A percentile compares a stretch with the other conserved stretches of the same genome.
Evolutionary conservation across 441 rosid species (phyloP).

Genomic region (Hura crepitans): DNA sequence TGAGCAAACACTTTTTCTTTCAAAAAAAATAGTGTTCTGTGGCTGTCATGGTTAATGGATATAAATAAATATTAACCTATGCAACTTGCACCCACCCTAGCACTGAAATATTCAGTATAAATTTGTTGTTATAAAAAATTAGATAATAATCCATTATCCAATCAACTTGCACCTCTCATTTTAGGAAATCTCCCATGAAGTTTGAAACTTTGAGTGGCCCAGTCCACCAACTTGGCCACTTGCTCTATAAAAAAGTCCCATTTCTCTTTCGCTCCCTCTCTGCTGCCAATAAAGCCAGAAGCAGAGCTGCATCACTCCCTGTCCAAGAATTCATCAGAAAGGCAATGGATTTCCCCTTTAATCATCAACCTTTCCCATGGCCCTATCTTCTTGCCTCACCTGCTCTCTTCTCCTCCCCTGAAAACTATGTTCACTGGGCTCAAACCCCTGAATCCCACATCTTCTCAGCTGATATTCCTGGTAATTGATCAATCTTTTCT

Average conservation of each 20-base stretch:
- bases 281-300: neutral
- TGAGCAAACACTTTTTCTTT: too few species aligned
- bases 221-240: conserved; percentile 16
- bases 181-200: neutral
- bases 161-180: neutral
- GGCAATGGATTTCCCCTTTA: conserved; percentile 43
- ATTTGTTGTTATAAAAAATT: neutral
- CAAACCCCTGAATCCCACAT: conserved; percentile 70
- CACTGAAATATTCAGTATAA: neutral
- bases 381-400: conserved; percentile 35
- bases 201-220: neutral
- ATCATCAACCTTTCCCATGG: conserved; percentile 45
- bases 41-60: too few species aligned
- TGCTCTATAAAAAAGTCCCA: neutral
- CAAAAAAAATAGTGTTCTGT: too few species aligned
- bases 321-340: neutral
- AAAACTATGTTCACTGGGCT: conserved; percentile 61
- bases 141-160: neutral
- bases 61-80: too few species aligned
- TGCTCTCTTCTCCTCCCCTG: conserved; percentile 30
- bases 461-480: conserved; percentile 77
- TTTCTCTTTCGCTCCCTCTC: neutral
- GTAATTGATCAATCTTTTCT: conserved; percentile 22
- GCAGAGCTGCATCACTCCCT: neutral
- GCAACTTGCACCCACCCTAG: too few species aligned